Evolutionary conservation across 2,329 filamentous ascomycete species (phyloP), one percentile per base, ranked within the genome.

Genomic region (Penicillium sp.): DNA sequence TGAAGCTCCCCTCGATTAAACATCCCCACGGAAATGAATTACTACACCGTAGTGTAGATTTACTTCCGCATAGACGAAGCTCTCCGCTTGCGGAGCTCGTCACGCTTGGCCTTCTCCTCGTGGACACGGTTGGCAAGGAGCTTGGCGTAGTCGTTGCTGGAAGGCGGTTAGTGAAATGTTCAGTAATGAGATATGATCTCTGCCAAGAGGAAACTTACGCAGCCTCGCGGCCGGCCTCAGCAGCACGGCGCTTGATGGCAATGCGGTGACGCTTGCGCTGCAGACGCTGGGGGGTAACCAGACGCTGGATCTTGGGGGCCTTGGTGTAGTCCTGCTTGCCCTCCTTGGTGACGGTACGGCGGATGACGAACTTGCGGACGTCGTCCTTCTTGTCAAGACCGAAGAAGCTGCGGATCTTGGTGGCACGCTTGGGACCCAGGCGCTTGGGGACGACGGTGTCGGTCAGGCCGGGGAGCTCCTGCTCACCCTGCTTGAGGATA

Each of bases 351-450:
- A 99, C 88, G 82, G 98, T 95, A 81, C 95, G 95, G 80, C 95
- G 95, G 77, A 99, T 98, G 82, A 99, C 95, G 85, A 96, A 99
- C 86, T 98, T 97, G 86, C 95, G 93, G 83, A 98, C 93, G 91
- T 99, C 95, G 87, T 99, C 95, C 89, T 98, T 93, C 93, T 98
- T 98, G 91, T 89, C 93, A 88, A 99, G 91, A 85, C 92, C 89
- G 86, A 98, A 99, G 90, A 99, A 99, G 80, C 88, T 90, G 83
- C 93, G 92, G 85, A 99, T 98, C 92, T 98, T 99, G 85, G 92
- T 96, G 78, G 95, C 95, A 78, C 95, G 91, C 93, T 99, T 99
- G 85, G 95, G 95, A 74, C 95, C 95, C 78, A 99, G 91, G 76
- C 95, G 91, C 91, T 99, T 99, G 82, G 95, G 95, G 87, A 96